Evolutionary conservation across 768 basidiomycete species (phyloP).

Genomic region (Trametes sanguinea): DNA sequence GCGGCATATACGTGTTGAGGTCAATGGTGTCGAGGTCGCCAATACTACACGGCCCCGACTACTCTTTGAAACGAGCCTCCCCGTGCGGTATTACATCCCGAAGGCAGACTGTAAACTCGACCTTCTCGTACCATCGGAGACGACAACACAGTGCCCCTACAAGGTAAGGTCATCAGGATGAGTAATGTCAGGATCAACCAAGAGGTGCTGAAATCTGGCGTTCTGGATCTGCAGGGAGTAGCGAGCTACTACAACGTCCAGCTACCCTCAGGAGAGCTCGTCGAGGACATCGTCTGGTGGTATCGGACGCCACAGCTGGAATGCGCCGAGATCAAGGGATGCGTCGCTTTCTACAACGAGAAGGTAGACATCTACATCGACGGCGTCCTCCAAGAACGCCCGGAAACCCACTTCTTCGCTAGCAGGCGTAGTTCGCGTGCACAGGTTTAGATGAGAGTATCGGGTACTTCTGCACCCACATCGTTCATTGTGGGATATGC

Average conservation of each 20-base stretch:
- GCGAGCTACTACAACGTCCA: conserved; percentile 59
- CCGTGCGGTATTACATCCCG: conserved; percentile 62
- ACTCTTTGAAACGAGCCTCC: conserved; percentile 59
- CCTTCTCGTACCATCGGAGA: conserved; percentile 48
- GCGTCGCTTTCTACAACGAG: conserved; percentile 65
- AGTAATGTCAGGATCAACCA: neutral
- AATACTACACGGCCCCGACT: conserved; percentile 56
- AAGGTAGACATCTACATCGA: conserved; percentile 69
- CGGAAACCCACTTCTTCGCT: conserved; percentile 15
- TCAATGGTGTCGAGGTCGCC: conserved; percentile 63
- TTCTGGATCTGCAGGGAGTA: conserved; percentile 51
- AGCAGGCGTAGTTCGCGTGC: conserved; percentile 11
- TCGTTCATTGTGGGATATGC: neutral
- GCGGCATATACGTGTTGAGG: conserved; percentile 58
- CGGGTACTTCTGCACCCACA: neutral
- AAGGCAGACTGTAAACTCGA: conserved; percentile 55
- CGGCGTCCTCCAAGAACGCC: conserved; percentile 49
- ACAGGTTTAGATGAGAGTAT: too few species aligned
- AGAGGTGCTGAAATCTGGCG: neutral
- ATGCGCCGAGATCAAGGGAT: conserved; percentile 50
- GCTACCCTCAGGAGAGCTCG: conserved; percentile 44
- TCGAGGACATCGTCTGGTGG: conserved; percentile 63
- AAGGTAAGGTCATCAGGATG: conserved; percentile 46
- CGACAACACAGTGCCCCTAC: conserved; percentile 59
- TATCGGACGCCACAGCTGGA: conserved; percentile 57